Evolutionary conservation across 176 grass and related monocot genomes (phyloP).

Genomic region (Oryza meyeriana): DNA sequence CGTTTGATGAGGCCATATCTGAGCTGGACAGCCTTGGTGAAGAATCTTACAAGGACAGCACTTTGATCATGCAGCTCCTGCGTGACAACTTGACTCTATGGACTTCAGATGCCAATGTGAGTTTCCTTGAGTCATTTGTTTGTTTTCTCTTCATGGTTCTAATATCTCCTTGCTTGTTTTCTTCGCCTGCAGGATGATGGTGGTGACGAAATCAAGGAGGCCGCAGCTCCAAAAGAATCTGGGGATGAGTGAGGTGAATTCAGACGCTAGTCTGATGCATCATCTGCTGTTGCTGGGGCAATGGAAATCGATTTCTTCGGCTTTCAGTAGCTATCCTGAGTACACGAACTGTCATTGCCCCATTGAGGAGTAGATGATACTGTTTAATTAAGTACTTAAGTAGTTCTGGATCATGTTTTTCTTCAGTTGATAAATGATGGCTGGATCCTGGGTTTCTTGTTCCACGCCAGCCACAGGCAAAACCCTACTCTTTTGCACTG

Average conservation of each 20-base stretch:
- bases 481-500: constrained; percentile 21
- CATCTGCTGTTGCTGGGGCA: constrained; percentile 20
- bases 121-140: not conserved
- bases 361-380: not conserved
- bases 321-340: constrained; percentile 33
- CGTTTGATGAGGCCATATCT: constrained; percentile 90
- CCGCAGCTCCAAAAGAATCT: constrained; percentile 49
- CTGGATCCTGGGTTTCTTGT: constrained; percentile 42
- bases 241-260: constrained; percentile 46
- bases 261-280: constrained; percentile 16
- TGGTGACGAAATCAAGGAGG: constrained; percentile 73
- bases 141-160: not conserved
- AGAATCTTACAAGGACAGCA: constrained; percentile 96
- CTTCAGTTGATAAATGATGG: constrained; percentile 48
- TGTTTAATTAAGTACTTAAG: constrained; percentile 42
- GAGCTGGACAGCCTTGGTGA: constrained; percentile 89
- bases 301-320: constrained; percentile 11
- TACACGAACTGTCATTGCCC: not conserved
- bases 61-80: constrained; percentile 89
- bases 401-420: constrained; percentile 1
- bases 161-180: constrained; percentile 1
- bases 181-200: constrained; percentile 45
- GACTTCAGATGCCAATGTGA: constrained; percentile 81
- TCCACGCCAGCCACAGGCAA: constrained; percentile 4
- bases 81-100: constrained; percentile 91